These are phyloP conservation scores for Flaveria floridana DNA, from an alignment of 140 eudicot species.

Conservation along the genomic window DNA sequence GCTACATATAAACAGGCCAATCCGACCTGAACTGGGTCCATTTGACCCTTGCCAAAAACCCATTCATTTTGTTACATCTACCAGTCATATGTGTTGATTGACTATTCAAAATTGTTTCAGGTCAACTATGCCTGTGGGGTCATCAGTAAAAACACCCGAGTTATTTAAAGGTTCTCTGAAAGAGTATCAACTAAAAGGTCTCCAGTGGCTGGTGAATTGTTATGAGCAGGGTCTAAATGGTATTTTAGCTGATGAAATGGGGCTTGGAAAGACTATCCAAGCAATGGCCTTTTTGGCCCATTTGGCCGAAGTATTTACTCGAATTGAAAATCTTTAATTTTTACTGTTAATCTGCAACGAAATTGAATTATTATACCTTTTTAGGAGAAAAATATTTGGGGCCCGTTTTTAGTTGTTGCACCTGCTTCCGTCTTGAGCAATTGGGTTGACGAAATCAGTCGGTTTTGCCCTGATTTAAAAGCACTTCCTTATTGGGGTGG, in stretches of 20 bases:
- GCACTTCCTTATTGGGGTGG: slow-evolving; percentile 99
- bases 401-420: slow-evolving; percentile 96
- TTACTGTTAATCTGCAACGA: slow-evolving; percentile 10
- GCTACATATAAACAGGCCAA: no score
- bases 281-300: slow-evolving; percentile 99
- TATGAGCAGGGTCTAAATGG: slow-evolving; percentile 99
- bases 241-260: slow-evolving; percentile 99
- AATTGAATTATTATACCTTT: slow-evolving; percentile 26
- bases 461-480: slow-evolving; percentile 91
- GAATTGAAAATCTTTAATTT: slow-evolving; percentile 14
- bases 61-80: slow-evolving; percentile 1
- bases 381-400: slow-evolving; percentile 98
- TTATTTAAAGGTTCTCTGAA: slow-evolving; percentile 86
- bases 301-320: slow-evolving; percentile 79
- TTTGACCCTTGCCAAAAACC: background rate
- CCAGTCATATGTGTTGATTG: slow-evolving; percentile 5
- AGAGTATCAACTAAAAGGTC: slow-evolving; percentile 95
- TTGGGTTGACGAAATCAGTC: slow-evolving; percentile 98
- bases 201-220: slow-evolving; percentile 97
- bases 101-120: slow-evolving; percentile 35
- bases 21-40: background rate
- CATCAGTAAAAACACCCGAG: slow-evolving; percentile 86
- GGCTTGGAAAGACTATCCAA: slow-evolving; percentile 98
- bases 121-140: slow-evolving; percentile 96
- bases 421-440: slow-evolving; percentile 95